phyloP scores from a whole-genome alignment of 345 rosid species.

The rapeseed (Brassica napus) region DNA sequence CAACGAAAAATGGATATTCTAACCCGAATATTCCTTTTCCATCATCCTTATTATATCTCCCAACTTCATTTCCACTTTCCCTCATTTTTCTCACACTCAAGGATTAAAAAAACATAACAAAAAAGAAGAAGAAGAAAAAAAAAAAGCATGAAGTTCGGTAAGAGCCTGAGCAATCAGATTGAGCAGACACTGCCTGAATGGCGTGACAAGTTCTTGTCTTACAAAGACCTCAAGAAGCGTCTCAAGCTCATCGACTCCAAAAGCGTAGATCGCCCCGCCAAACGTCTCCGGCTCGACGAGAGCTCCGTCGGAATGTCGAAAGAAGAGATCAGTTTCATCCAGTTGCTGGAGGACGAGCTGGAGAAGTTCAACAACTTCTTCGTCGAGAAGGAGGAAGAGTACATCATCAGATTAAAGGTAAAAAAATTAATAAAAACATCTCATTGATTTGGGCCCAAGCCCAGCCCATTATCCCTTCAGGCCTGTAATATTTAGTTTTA shows the following conservation, averaged over 20 bases:
- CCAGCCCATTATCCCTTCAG: too few species aligned
- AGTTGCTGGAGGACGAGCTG: conserved; percentile 69
- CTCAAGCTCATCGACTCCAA: conserved; percentile 68
- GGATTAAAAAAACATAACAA: background rate
- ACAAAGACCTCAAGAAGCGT: conserved; percentile 88
- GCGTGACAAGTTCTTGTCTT: conserved; percentile 93
- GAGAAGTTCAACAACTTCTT: conserved; percentile 95
- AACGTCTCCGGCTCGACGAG: conserved; percentile 53
- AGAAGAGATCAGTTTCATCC: conserved; percentile 73
- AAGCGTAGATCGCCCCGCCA: conserved; percentile 50
- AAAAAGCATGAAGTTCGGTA: conserved; percentile 73
- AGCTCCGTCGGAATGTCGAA: conserved; percentile 33
- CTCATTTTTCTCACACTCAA: conserved; percentile 8
- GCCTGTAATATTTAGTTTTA: too few species aligned
- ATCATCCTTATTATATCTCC: background rate
- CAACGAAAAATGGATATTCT: conserved; percentile 33
- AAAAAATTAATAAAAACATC: background rate
- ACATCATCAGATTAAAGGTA: conserved; percentile 89
- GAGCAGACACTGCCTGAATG: conserved; percentile 95
- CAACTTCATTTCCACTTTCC: conserved; percentile 13
- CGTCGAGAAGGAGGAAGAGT: conserved; percentile 95
- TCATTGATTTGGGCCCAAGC: background rate
- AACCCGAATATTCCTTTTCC: conserved; percentile 36
- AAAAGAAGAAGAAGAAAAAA: background rate
- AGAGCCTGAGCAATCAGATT: conserved; percentile 95